Percentiles rank a stretch among this genome's conserved stretches.
These are phyloP conservation scores for Xylariomycetidae sp. DNA, from an alignment of 2,329 filamentous ascomycete genomes.

Conservation along the genomic window DNA sequence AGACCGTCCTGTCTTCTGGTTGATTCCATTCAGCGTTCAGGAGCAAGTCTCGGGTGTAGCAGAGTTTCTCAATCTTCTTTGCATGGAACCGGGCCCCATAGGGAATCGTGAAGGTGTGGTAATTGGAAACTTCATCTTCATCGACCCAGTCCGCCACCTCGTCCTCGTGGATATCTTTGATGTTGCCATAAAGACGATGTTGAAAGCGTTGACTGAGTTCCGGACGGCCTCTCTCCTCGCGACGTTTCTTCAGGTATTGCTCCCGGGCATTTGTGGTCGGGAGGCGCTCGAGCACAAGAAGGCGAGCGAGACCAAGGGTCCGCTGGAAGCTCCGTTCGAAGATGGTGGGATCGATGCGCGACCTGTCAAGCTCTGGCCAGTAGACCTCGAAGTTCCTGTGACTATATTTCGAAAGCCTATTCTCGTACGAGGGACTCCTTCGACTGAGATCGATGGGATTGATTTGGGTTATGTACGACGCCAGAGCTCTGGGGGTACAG, in stretches of 20 bases:
- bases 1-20: slow-evolving; percentile 66
- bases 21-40: slow-evolving; percentile 87
- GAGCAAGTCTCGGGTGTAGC: slow-evolving; percentile 76
- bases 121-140: slow-evolving; percentile 71
- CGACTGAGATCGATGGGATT: slow-evolving; percentile 77
- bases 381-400: slow-evolving; percentile 81
- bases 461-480: slow-evolving; percentile 75
- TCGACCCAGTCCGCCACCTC: slow-evolving; percentile 82
- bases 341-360: slow-evolving; percentile 78
- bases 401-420: slow-evolving; percentile 79
- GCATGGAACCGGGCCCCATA: slow-evolving; percentile 60
- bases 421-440: slow-evolving; percentile 83
- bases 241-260: slow-evolving; percentile 63
- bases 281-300: slow-evolving; percentile 75
- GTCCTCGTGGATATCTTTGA: slow-evolving; percentile 72
- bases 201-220: slow-evolving; percentile 37
- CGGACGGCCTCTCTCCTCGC: slow-evolving; percentile 69
- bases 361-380: slow-evolving; percentile 70
- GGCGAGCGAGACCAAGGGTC: slow-evolving; percentile 70
- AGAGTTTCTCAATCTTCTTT: slow-evolving; percentile 73
- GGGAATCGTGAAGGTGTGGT: slow-evolving; percentile 71
- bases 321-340: slow-evolving; percentile 76
- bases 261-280: slow-evolving; percentile 67
- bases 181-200: slow-evolving; percentile 56
- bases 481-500: slow-evolving; percentile 69